Conservation (phyloP, 2,329 filamentous ascomycete species). For the Diaporthe sp. region DNA sequence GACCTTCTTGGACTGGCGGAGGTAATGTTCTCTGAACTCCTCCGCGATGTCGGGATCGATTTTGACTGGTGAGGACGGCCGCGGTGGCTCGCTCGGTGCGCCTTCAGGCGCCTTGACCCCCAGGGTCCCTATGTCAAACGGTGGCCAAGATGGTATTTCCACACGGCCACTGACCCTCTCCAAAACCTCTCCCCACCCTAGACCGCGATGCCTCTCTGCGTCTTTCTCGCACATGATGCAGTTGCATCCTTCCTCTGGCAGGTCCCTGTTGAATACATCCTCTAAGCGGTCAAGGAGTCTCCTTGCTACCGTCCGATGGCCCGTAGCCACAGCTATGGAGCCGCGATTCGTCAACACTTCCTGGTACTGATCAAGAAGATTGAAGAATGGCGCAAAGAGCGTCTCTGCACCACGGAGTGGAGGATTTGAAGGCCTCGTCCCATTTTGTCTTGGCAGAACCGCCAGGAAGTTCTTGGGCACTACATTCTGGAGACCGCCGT, state of each 20-base stretch:
- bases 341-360: conserved; percentile 85
- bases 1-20: conserved; percentile 92
- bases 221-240: conserved; percentile 84
- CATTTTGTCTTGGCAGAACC: conserved; percentile 69
- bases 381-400: conserved; percentile 86
- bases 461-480: conserved; percentile 81
- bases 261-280: conserved; percentile 92
- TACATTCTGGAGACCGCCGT: conserved; percentile 81
- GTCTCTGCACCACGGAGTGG: conserved; percentile 76
- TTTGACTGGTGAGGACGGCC: conserved; percentile 74
- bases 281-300: conserved; percentile 90
- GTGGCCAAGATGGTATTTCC: conserved; percentile 89
- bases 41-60: conserved; percentile 95
- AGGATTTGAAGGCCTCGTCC: conserved; percentile 70
- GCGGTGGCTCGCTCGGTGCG: conserved; percentile 69
- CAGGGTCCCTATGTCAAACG: conserved; percentile 79
- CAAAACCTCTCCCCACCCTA: conserved; percentile 96
- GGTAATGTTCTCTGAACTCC: conserved; percentile 92
- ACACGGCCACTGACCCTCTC: conserved; percentile 92
- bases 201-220: conserved; percentile 74
- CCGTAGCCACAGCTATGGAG: conserved; percentile 93
- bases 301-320: conserved; percentile 93
- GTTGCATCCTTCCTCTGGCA: conserved; percentile 85
- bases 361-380: conserved; percentile 87
- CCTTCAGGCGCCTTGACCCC: conserved; percentile 72